These are phyloP conservation scores for Pythium aristosporum DNA, from an alignment of 352 stramenopile genomes.

Conservation along the genomic window DNA sequence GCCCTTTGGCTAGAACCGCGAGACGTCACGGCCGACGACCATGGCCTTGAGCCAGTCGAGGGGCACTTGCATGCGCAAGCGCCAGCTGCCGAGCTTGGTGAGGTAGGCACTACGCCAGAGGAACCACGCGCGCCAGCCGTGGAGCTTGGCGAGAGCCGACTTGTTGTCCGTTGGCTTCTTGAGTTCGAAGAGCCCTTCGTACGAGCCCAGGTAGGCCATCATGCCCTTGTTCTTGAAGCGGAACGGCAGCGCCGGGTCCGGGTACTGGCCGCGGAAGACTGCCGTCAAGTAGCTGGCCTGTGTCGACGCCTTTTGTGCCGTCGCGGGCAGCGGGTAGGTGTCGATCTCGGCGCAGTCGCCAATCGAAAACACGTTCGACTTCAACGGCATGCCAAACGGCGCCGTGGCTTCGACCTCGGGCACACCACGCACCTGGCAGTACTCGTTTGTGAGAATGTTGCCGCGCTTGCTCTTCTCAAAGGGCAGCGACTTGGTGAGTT, in stretches of 20 bases:
- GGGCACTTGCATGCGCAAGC: conserved; percentile 93
- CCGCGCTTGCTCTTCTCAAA: conserved; percentile 80
- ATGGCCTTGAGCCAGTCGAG: conserved; percentile 97
- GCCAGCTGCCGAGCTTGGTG: conserved; percentile 93
- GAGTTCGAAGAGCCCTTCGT: conserved; percentile 90
- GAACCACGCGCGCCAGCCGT: conserved; percentile 89
- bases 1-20: conserved; percentile 59
- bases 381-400: conserved; percentile 62
- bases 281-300: conserved; percentile 66
- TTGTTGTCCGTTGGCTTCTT: conserved; percentile 42
- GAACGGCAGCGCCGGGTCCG: conserved; percentile 54
- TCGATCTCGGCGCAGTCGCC: conserved; percentile 92
- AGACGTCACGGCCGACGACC: conserved; percentile 96
- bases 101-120: conserved; percentile 95
- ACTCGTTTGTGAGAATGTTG: conserved; percentile 84
- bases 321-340: conserved; percentile 86
- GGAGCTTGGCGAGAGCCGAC: conserved; percentile 51
- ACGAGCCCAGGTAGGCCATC: conserved; percentile 94
- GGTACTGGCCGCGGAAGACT: conserved; percentile 57
- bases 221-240: conserved; percentile 84
- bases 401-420: conserved; percentile 54
- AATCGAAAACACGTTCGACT: conserved; percentile 92
- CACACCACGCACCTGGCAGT: conserved; percentile 71
- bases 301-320: conserved; percentile 90
- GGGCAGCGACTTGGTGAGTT: conserved; percentile 73